Base-by-base conservation (phyloP, 768 basidiomycete species). In the Thelephora ganbajun region DNA sequence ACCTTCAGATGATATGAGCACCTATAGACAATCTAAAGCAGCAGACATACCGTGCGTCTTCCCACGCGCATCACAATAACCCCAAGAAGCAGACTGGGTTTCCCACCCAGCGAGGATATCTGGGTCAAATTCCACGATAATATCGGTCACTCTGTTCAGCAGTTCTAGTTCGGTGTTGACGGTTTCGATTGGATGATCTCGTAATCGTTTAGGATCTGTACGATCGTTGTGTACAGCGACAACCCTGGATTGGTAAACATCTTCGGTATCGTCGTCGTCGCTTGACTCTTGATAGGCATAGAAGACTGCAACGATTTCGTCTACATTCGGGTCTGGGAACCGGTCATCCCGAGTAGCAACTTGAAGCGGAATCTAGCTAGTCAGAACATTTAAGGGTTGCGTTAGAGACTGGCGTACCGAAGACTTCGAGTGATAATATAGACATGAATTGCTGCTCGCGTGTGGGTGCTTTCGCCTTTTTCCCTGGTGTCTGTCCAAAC, bases 31-130 rank as follows among this genome's bases (percentile, higher is more conserved):
- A 30, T 14, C 44, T 22, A 35, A 16, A 43, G 11, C 0, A 20
- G 16, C 12, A 23, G 23, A 49, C 64, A 50, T 47, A 85, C 88
- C 80, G 51, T 77, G 76, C 3, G 63, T 60, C 46, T 60, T 60
- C 13, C 77, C 83, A 36, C 94, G 73, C n/a, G 74, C 74, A 44
- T 71, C 66, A 1, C 96, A 65, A 61, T 90, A 98, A 0, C 93
- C 93, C 94, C 96, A 99, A 5, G 88, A 91, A 2, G 74, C 70
- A 16, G 69, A 68, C 58, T 96, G 90, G 11, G 94, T 71, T 51
- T 99, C 94, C 89, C 91, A 98, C 13, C 94, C 94, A 0, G 77
- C 72, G 6, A 98, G 57, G 35, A 97, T 81, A 60, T 99, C 96
- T 0, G 96, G 96, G 64, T 98, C 91, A 53, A 88, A 66, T 1